Evolutionary conservation across 208 protist species (phyloP).

Genomic region (Tritrichomonas musculus): DNA sequence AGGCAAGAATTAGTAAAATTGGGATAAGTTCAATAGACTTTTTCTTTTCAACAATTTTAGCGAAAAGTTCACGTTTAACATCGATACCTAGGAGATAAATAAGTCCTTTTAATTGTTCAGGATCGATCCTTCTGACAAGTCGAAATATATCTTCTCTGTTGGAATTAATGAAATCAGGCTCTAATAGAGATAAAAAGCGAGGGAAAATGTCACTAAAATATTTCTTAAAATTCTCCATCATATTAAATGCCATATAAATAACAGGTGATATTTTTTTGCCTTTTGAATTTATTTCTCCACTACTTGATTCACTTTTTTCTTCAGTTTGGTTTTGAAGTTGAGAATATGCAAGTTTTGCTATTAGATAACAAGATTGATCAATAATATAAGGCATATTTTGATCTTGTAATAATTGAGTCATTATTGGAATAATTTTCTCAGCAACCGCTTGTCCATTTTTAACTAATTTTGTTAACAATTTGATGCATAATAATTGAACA

Average conservation of each 20-base stretch:
- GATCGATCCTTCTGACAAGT: neutral
- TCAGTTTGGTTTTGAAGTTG: neutral
- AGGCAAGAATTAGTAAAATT: neutral
- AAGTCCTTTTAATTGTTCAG: neutral
- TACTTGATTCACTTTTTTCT: neutral
- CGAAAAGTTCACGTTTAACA: neutral
- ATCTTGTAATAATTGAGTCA: no score
- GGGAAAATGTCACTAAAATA: neutral
- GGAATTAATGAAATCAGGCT: neutral
- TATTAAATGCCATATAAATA: neutral
- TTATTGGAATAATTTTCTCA: no score
- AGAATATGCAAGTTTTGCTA: neutral
- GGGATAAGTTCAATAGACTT: neutral
- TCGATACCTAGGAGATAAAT: neutral
- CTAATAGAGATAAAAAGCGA: neutral
- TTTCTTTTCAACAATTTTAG: neutral
- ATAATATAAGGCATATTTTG: neutral
- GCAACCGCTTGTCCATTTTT: no score
- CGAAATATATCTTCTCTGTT: neutral
- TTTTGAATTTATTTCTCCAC: neutral
- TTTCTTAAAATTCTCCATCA: neutral
- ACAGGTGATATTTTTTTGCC: neutral
- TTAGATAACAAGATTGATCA: neutral
- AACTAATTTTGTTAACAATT: no score
- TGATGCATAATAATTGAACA: no score